Base-by-base conservation (phyloP, 495 filamentous ascomycete genomes). In the Penicillium turbatum region DNA sequence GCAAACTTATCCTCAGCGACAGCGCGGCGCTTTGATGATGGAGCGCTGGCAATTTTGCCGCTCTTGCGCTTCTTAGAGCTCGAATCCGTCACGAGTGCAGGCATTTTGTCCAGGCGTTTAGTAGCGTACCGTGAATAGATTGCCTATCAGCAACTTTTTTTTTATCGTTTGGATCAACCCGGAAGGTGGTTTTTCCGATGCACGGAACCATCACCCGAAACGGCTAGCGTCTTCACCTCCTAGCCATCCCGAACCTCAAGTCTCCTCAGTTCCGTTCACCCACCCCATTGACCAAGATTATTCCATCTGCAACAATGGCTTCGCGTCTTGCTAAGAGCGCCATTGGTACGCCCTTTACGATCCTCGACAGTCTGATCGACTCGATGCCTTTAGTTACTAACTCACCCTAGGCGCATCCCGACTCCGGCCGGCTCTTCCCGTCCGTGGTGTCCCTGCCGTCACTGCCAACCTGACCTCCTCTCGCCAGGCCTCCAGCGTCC, bases 321-420 rank as follows among this genome's bases (percentile, higher is more conserved):
- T 93, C 90, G 72, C 88, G 90, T 79, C 79, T 97, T 74, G 88
- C 87, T 82, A 88, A 86, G 82, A 89, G 81, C 80, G 89, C 89
- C 76, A 75, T 90, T 74, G 89, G 91, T 96, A 84, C 77, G 90
- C 81, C 16, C 6, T 49, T 35, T 36, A 36, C 15, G 9, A 44
- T 12, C 19, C 19, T 42, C 44, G 11, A 34, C 21, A 36, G 35
- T 45, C 30, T 32, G 38, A 34, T 43, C 48, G 34, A 35, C 51
- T 41, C 53, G 51, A 57, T 48, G 27, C 44, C 41, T 58, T 52
- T 41, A 55, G 24, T 56, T 64, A 52, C 61, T 72, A 63, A 71
- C 65, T 50, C 13, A 58, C 43, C 54, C 55, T 62, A 97, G 93
- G 89, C 79, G 92, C 90, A 67, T 81, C 89, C 79, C 89, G 89